Percentiles rank a stretch among this genome's conserved stretches.
These are phyloP conservation scores for Brassica cretica DNA, from an alignment of 345 rosid species.

Conservation along the genomic window DNA sequence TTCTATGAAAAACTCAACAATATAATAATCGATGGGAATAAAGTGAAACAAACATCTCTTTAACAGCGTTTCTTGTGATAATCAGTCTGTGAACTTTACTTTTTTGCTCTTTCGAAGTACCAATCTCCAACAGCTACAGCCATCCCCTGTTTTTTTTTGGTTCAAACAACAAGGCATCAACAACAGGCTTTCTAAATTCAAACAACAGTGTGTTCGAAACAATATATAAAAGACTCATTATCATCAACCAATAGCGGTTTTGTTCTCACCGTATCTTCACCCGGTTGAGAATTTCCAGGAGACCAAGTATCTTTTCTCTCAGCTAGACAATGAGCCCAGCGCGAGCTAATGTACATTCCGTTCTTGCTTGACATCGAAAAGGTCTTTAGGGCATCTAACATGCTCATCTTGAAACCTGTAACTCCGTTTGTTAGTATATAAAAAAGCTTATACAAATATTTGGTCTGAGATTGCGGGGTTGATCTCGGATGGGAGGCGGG, in stretches of 20 bases:
- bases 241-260: background rate
- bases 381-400: conserved; percentile 24
- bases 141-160: conserved; percentile 54
- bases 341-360: conserved; percentile 8
- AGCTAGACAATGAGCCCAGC: conserved; percentile 36
- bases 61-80: background rate
- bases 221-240: background rate
- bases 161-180: conserved; percentile 10
- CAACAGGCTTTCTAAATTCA: background rate
- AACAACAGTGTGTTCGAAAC: background rate
- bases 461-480: no score
- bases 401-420: conserved; percentile 23
- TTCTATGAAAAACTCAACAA: background rate
- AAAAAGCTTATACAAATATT: no score
- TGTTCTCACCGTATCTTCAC: conserved; percentile 6
- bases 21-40: background rate
- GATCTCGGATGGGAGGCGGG: no score
- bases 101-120: conserved; percentile 60
- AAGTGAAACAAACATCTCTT: conserved; percentile 2
- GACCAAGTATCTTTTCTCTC: conserved; percentile 32
- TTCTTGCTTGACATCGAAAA: conserved; percentile 27
- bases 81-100: conserved; percentile 57
- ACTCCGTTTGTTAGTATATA: no score
- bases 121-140: conserved; percentile 89
- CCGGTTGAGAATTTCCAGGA: conserved; percentile 11